Percentiles rank a stretch among this genome's conserved stretches.
Evolutionary conservation across 129 eudicot genomes (phyloP).

Genomic region (Cynara cardunculus): DNA sequence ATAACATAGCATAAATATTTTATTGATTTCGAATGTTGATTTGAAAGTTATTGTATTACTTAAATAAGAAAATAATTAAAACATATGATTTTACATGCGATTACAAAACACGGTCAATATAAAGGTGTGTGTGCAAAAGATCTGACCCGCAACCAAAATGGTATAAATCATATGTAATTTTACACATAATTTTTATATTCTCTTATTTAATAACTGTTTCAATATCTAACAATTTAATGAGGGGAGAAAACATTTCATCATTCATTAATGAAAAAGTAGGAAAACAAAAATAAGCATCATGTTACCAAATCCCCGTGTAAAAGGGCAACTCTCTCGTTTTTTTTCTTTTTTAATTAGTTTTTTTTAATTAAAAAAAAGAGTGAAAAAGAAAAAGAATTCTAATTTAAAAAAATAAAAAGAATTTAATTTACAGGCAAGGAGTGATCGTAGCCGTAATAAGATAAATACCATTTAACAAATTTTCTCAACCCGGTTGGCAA

Average conservation of each 20-base stretch:
- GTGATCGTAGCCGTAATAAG: constrained; percentile 45
- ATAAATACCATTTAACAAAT: constrained; percentile 60
- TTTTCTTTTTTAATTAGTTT: background rate
- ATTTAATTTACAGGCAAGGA: constrained; percentile 31
- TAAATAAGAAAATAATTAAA: too few relatives aligned
- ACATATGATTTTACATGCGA: too few relatives aligned
- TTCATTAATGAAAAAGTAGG: background rate
- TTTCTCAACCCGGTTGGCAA: constrained; percentile 65
- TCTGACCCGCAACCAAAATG: too few relatives aligned
- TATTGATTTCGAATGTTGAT: too few relatives aligned
- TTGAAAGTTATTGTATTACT: too few relatives aligned
- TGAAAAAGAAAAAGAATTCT: background rate
- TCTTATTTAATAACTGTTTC: too few relatives aligned
- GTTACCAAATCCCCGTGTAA: background rate
- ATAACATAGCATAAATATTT: too few relatives aligned
- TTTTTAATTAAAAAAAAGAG: background rate
- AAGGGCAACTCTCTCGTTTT: background rate
- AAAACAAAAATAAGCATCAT: background rate
- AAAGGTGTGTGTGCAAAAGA: too few relatives aligned
- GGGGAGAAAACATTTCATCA: background rate
- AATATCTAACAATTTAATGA: too few relatives aligned
- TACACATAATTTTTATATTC: too few relatives aligned
- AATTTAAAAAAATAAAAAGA: background rate
- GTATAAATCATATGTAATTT: too few relatives aligned
- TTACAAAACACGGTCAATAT: too few relatives aligned